A percentile compares a stretch with the other conserved stretches of the same genome.
phyloP scores from a whole-genome alignment of 768 basidiomycete genomes.

The Suillus subaureus region DNA sequence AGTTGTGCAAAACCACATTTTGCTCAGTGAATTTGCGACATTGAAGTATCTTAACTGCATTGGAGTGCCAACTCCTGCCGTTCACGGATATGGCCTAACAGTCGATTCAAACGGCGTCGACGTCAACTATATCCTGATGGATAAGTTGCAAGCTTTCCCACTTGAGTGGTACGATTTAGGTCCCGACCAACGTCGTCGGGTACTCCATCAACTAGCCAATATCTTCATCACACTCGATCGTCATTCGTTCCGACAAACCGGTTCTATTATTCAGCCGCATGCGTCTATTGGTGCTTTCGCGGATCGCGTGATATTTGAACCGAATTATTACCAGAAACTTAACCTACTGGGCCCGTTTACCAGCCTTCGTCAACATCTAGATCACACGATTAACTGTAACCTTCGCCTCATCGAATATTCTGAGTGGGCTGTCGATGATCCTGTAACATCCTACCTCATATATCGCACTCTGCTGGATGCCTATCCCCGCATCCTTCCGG shows the following conservation, averaged over 20 bases:
- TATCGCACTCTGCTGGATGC: constrained; percentile 14
- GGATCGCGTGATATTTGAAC: neutral
- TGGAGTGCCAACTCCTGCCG: neutral
- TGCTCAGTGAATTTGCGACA: neutral
- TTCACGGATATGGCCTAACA: neutral
- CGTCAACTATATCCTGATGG: neutral
- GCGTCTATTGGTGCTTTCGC: neutral
- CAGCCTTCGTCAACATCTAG: neutral
- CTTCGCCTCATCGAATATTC: neutral
- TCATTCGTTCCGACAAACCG: neutral
- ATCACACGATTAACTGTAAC: neutral
- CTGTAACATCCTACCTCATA: constrained; percentile 8
- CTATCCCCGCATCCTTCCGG: neutral
- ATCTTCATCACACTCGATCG: neutral
- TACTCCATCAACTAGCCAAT: neutral
- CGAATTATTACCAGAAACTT: neutral
- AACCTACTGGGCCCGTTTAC: neutral
- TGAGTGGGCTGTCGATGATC: neutral
- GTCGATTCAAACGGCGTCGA: neutral
- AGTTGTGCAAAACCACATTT: neutral
- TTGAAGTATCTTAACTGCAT: neutral
- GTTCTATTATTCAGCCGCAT: neutral
- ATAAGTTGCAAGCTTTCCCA: neutral
- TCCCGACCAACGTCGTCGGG: neutral
- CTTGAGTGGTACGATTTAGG: neutral